phyloP scores from a whole-genome alignment of 2,329 filamentous ascomycete genomes.

The Aspergillus amoenus region DNA sequence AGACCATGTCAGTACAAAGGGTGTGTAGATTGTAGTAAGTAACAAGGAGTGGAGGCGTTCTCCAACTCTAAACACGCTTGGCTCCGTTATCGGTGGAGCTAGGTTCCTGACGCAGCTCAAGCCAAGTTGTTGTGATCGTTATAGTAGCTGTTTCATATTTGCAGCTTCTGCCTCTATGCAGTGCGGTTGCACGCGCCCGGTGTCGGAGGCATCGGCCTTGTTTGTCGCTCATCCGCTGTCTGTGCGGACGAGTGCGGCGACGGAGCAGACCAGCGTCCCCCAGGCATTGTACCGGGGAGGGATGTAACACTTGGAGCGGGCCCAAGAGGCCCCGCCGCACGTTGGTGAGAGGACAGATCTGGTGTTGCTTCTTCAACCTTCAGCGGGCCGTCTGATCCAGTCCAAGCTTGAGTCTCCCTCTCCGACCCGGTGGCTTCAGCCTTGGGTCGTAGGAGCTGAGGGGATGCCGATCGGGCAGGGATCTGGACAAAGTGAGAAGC shows the following conservation, averaged over 20 bases:
- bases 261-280: slow-evolving; percentile 15
- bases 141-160: background rate
- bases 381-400: slow-evolving; percentile 7
- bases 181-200: slow-evolving; percentile 19
- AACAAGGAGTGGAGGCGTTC: background rate
- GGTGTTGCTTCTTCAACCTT: slow-evolving; percentile 9
- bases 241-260: slow-evolving; percentile 12
- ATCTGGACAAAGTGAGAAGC: slow-evolving; percentile 29
- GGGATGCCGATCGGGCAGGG: slow-evolving; percentile 33
- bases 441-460: slow-evolving; percentile 17
- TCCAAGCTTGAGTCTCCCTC: slow-evolving; percentile 15
- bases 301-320: background rate
- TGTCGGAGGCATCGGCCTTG: slow-evolving; percentile 17
- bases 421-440: slow-evolving; percentile 12
- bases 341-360: background rate
- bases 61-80: background rate
- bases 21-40: background rate
- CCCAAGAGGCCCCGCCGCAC: slow-evolving; percentile 2
- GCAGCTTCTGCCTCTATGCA: background rate
- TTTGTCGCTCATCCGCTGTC: slow-evolving; percentile 12
- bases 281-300: background rate
- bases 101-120: background rate
- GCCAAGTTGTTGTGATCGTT: background rate
- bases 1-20: background rate
- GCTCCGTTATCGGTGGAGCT: background rate